Conservation (phyloP, 345 rosid genomes). For the Murraya paniculata region DNA sequence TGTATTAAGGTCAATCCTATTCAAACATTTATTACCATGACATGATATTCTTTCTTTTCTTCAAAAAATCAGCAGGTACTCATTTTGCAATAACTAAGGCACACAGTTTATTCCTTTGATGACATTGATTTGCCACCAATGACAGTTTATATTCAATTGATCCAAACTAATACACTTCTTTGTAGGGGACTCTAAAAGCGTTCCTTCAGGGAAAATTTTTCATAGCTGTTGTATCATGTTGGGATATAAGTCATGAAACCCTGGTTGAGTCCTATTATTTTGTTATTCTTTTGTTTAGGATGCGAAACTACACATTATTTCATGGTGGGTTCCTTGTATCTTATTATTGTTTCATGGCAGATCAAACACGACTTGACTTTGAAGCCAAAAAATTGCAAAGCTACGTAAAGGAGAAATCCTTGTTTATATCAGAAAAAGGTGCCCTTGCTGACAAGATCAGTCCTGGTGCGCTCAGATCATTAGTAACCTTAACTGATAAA, state of each 20-base stretch:
- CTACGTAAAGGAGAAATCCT: constrained; percentile 66
- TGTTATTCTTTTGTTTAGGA: neutral
- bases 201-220: neutral
- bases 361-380: constrained; percentile 51
- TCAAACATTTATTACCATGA: neutral
- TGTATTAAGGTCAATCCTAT: neutral
- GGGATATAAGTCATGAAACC: neutral
- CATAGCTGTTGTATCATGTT: neutral
- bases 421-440: constrained; percentile 61
- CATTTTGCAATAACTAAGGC: neutral
- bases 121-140: neutral
- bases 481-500: constrained; percentile 60
- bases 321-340: neutral
- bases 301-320: neutral
- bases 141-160: neutral
- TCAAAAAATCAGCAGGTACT: neutral
- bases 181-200: neutral
- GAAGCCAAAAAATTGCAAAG: constrained; percentile 73
- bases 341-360: constrained; percentile 31
- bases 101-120: neutral
- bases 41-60: neutral
- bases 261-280: neutral
- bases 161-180: neutral
- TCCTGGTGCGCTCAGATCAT: constrained; percentile 61
- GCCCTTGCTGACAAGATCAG: constrained; percentile 69